Evolutionary conservation across 1,284 basidiomycete genomes (phyloP), one percentile per base, ranked within the genome.

Genomic region (Cryptococcus sp.): DNA sequence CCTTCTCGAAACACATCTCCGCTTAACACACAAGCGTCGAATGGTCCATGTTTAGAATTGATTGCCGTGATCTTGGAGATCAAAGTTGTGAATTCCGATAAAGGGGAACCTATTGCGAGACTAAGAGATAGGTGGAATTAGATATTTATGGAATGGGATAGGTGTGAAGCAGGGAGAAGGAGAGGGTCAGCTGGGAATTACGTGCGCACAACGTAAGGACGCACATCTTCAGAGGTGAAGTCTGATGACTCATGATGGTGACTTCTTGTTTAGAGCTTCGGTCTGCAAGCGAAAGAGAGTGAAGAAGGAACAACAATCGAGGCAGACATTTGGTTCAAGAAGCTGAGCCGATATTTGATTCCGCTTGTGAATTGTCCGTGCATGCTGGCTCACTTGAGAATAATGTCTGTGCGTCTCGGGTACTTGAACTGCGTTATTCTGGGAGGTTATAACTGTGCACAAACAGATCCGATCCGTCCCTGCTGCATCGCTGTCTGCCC

Each of bases 41-140:
- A 98, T 65, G 90, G 91, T 54, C 94, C 94, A 76, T 98, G 89
- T 74, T 97, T 98, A 56, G 84, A 80, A 78, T 98, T 86, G 67
- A 98, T 94, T 23, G 85, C 80, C 52, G 84, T 85, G 61, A 96
- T 83, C 79, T 96, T 98, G 53, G 83, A 72, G 64, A 90, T 86
- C 14, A 96, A 79, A 13, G 85, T 83, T 43, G 78, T 76, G 63
- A 97, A 84, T 0, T 84, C 83, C 11, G 91, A 91, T n/a, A 82
- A 79, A 11, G 89, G 86, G 38, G 93, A 86, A 2, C 94, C 95
- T 44, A 96, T 85, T 5, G 90, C 86, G 53, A 98, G 81, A 63
- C 92, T 94, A 58, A 55, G 49, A 52, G 47, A 36, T 56, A 58
- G 42, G 59, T 51, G 51, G 52, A 55, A 44, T 23, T 46, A 23